Evolutionary conservation across 2,329 filamentous ascomycete genomes (phyloP).

Genomic region (Ophiostoma himal-ulmi): DNA sequence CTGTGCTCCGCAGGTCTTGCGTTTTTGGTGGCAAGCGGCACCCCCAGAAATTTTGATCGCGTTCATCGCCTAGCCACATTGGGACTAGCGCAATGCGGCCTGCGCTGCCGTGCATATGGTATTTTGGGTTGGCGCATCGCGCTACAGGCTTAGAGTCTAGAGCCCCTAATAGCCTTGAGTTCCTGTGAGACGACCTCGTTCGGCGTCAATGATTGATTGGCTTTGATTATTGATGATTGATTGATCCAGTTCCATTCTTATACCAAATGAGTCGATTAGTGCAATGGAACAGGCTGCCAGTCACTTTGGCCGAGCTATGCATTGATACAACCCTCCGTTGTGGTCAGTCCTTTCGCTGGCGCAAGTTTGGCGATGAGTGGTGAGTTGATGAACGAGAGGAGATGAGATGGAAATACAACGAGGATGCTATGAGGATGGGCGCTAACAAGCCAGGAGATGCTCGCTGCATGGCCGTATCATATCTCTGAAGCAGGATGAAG

Average conservation of each 20-base stretch:
- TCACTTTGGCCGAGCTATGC: conserved; percentile 78
- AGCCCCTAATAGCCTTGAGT: background rate
- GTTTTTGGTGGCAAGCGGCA: conserved; percentile 13
- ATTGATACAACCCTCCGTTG: conserved; percentile 92
- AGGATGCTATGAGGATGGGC: background rate
- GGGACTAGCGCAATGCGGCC: conserved; percentile 33
- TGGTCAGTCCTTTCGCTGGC: conserved; percentile 96
- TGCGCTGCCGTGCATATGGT: background rate
- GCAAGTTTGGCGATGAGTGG: conserved; percentile 81
- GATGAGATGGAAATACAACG: background rate
- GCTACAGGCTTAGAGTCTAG: background rate
- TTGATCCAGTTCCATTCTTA: background rate
- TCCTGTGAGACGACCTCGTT: background rate
- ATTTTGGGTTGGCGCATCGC: background rate
- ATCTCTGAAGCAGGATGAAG: conserved; percentile 74
- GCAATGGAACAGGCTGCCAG: conserved; percentile 81
- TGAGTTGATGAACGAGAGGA: conserved; percentile 33
- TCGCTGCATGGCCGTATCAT: conserved; percentile 79
- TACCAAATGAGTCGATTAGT: background rate
- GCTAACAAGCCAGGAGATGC: conserved; percentile 56
- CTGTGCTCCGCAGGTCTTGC: background rate
- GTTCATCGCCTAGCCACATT: conserved; percentile 29
- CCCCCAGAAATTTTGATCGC: conserved; percentile 28
- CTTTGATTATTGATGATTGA: background rate
- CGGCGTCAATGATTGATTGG: background rate